Conservation (phyloP, 768 basidiomycete genomes). For the Amylocystis lapponica region DNA sequence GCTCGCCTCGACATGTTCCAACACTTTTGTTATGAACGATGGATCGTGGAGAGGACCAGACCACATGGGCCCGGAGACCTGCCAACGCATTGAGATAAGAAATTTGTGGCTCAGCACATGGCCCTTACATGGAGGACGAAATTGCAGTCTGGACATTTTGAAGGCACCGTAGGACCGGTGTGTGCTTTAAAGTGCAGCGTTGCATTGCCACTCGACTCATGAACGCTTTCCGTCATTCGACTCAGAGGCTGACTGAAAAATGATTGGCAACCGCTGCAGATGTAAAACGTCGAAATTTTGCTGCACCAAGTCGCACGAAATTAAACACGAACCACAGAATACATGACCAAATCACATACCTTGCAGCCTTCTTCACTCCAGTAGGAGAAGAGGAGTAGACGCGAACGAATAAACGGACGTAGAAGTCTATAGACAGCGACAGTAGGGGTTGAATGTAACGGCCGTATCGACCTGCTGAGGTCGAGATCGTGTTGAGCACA, state of each 20-base stretch:
- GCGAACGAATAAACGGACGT: constrained; percentile 86
- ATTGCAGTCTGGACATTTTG: constrained; percentile 80
- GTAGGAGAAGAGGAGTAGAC: constrained; percentile 65
- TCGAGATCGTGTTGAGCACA: constrained; percentile 81
- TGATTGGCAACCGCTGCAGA: constrained; percentile 81
- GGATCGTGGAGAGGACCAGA: constrained; percentile 78
- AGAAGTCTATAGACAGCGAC: constrained; percentile 95
- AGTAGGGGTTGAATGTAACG: constrained; percentile 85
- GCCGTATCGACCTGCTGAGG: constrained; percentile 88
- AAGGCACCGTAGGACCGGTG: constrained; percentile 57
- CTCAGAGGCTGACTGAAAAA: constrained; percentile 86
- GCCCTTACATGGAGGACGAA: constrained; percentile 63
- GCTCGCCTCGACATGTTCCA: constrained; percentile 64
- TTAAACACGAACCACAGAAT: background rate
- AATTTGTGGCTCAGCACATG: background rate
- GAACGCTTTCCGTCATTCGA: constrained; percentile 54
- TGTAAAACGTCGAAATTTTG: constrained; percentile 79
- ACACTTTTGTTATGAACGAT: constrained; percentile 67
- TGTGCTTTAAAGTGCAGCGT: constrained; percentile 70
- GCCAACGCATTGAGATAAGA: constrained; percentile 1
- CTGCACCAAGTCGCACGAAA: constrained; percentile 34
- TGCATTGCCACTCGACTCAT: constrained; percentile 46
- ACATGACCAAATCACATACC: constrained; percentile 47
- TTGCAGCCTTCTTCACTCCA: constrained; percentile 77
- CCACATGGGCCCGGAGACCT: constrained; percentile 98